These are phyloP conservation scores for Penicillium cosmopolitanum DNA, from an alignment of 495 filamentous ascomycete species.

Conservation along the genomic window DNA sequence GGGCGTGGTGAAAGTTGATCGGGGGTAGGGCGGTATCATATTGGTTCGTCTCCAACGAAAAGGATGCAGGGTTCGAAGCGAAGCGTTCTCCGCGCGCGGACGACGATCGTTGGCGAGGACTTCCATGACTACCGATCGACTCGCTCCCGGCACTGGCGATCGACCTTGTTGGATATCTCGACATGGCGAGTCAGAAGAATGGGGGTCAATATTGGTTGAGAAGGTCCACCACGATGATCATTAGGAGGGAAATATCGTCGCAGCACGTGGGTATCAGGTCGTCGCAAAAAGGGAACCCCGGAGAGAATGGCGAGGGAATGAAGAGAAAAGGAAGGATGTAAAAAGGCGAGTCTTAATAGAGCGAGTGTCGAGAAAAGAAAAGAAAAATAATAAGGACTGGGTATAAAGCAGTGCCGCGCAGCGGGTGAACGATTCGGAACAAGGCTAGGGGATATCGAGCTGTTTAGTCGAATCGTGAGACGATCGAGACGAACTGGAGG, in stretches of 20 bases:
- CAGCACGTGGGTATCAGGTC: slow-evolving; percentile 26
- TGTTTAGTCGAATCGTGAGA: slow-evolving; percentile 24
- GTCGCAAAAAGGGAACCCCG: slow-evolving; percentile 12
- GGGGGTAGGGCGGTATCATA: slow-evolving; percentile 33
- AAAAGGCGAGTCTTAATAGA: background rate
- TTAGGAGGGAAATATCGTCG: slow-evolving; percentile 26
- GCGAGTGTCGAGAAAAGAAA: slow-evolving; percentile 7
- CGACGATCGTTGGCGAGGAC: slow-evolving; percentile 19
- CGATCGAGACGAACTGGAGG: slow-evolving; percentile 17
- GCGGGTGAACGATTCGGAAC: slow-evolving; percentile 24
- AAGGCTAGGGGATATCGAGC: slow-evolving; percentile 16
- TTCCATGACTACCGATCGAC: slow-evolving; percentile 16
- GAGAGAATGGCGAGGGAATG: slow-evolving; percentile 25
- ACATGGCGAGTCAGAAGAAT: slow-evolving; percentile 18
- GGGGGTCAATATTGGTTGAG: background rate
- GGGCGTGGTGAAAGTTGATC: slow-evolving; percentile 27
- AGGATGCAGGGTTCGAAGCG: slow-evolving; percentile 23
- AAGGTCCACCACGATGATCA: slow-evolving; percentile 15
- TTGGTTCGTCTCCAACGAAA: slow-evolving; percentile 24
- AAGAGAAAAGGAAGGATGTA: slow-evolving; percentile 2
- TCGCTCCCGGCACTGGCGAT: slow-evolving; percentile 31
- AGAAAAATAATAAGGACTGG: background rate
- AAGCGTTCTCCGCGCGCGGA: slow-evolving; percentile 23
- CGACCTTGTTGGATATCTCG: slow-evolving; percentile 19
- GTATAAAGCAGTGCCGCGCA: slow-evolving; percentile 23